Evolutionary conservation across 78 protist species (phyloP), one percentile per base, ranked within the genome.

Genomic region (Emiliania huxleyi): DNA sequence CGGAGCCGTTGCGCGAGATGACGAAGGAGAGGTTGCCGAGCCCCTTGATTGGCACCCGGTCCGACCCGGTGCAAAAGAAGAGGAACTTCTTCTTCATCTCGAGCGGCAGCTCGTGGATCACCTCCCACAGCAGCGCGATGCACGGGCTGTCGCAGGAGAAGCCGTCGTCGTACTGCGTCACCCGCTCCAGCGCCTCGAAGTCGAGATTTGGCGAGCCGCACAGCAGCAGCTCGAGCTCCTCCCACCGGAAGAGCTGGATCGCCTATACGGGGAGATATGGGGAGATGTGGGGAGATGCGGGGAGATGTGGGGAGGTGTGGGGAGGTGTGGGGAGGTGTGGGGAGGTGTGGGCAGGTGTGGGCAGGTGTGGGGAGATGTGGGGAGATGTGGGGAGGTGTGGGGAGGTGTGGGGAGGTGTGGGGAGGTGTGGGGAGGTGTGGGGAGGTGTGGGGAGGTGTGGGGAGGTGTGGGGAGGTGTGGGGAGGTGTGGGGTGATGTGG

Each of bases 161-260:
- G 29, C 90, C 62, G 29, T 42, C 81, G 42, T 71, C 52, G 43
- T 52, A 90, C 84, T 90, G 35, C 33, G 92, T 21, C 37, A 33
- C 55, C 11, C 38, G 38, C 84, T 90, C 48, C 22, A 90, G 55
- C 23, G 52, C 92, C n/a, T 23, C 73, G 77, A 99, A 96, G 91
- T 99, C 98, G 38, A 98, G 91, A 46, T 93, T 95, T 4, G 95
- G 96, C 8, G 84, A 83, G 79, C 99, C 99, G 91, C 98, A 98
- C 35, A 99, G 92, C n/a, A 98, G 87, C 62, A 94, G 89, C 90
- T 98, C 98, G 38, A 99, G 91, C 94, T 99, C 99, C 79, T 96
- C 99, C 18, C 98, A 94, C 26, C 56, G 33, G 91, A 90, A 73
- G 37, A 69, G 88, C 26, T 43, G 42, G 38, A 89, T n/a, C n/a